Evolutionary conservation across 1,139 yeast species (phyloP).

Genomic region (Candida sp.): DNA sequence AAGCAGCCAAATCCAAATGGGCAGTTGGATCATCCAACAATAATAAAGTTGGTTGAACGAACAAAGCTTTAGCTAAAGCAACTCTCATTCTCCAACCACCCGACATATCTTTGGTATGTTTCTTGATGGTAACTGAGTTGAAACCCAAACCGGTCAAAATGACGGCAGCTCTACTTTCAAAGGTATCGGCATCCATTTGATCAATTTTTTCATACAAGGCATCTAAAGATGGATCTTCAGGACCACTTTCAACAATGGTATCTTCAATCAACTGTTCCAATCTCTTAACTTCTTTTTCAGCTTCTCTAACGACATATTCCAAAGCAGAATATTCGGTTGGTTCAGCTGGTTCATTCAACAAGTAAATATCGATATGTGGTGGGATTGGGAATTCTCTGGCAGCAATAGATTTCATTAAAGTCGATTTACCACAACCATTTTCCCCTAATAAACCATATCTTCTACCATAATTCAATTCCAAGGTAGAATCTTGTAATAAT

Average conservation of each 20-base stretch:
- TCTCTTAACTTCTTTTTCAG: constrained; percentile 87
- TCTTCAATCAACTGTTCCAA: constrained; percentile 92
- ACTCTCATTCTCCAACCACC: constrained; percentile 99
- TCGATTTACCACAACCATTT: constrained; percentile 99
- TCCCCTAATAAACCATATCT: constrained; percentile 97
- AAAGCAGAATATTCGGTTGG: constrained; percentile 89
- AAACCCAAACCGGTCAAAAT: constrained; percentile 98
- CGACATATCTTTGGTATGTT: constrained; percentile 96
- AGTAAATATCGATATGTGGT: constrained; percentile 82
- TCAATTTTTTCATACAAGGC: constrained; percentile 94
- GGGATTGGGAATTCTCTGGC: constrained; percentile 97
- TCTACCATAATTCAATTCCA: constrained; percentile 96
- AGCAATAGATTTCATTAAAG: constrained; percentile 87
- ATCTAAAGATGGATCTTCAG: constrained; percentile 84
- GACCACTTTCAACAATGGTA: constrained; percentile 86
- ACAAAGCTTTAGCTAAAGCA: constrained; percentile 80
- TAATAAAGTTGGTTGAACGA: constrained; percentile 83
- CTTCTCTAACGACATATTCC: constrained; percentile 96
- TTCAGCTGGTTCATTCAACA: constrained; percentile 96
- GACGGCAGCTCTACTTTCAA: constrained; percentile 94
- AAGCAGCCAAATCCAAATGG: constrained; percentile 98
- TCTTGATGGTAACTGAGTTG: constrained; percentile 73
- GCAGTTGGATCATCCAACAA: constrained; percentile 98
- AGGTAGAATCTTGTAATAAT: constrained; percentile 81
- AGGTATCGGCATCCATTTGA: constrained; percentile 92